Conservation (phyloP, 176 grass and related monocot genomes). For the Cocos nucifera region DNA sequence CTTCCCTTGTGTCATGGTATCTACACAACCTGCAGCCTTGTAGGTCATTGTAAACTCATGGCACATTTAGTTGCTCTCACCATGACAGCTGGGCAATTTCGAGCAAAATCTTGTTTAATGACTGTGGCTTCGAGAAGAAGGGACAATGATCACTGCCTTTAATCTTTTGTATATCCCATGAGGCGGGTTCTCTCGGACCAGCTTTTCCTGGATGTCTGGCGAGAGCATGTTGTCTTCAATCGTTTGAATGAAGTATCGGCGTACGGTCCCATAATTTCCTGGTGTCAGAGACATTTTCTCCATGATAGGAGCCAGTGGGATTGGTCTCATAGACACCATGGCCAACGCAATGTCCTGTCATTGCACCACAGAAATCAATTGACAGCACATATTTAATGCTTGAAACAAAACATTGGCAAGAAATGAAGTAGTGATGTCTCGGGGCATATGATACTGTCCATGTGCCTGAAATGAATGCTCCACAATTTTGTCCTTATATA, state of each 20-base stretch:
- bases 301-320: slow-evolving; percentile 92
- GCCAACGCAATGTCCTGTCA: slow-evolving; percentile 54
- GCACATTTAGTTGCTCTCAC: no score
- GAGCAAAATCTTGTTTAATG: slow-evolving; percentile 8
- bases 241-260: slow-evolving; percentile 82
- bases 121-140: slow-evolving; percentile 90
- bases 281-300: slow-evolving; percentile 73
- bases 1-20: no score
- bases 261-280: slow-evolving; percentile 48
- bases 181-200: slow-evolving; percentile 67
- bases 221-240: slow-evolving; percentile 75
- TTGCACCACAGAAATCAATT: no score
- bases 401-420: no score
- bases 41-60: no score
- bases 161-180: slow-evolving; percentile 91
- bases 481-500: no score
- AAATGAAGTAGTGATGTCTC: no score
- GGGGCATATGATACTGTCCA: no score
- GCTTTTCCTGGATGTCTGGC: slow-evolving; percentile 77
- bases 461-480: no score
- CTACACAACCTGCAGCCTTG: no score
- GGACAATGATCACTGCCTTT: slow-evolving; percentile 94
- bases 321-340: slow-evolving; percentile 58
- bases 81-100: no score
- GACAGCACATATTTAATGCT: no score